Evolutionary conservation across 371 early-diverging fungal species (phyloP), one percentile per base, ranked within the genome.

Genomic region (Sporodiniella umbellata): DNA sequence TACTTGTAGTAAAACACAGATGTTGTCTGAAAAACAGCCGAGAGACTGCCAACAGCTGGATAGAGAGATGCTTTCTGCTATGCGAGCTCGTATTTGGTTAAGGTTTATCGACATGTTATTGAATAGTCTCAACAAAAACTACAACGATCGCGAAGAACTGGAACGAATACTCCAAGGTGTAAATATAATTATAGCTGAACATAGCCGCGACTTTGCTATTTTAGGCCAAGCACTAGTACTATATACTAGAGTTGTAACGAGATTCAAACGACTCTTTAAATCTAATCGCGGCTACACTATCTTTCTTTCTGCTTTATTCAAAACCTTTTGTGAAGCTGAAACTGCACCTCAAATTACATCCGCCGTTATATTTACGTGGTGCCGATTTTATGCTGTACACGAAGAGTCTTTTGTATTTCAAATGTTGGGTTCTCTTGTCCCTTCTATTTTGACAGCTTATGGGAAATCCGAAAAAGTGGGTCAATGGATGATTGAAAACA

Each of bases 371-470:
- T 80, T 74, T 50, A 70, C 77, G 0, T 81, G 80, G 69, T 74
- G 75, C 44, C 66, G 80, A n/a, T 84, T 86, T 18, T 84, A 79
- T 48, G 69, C 78, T 17, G 65, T 84, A 1, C 86, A 86, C 38
- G 79, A 81, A 59, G 86, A 86, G 44, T 62, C 86, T 0, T 86
- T 86, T 62, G 68, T 86, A 1, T 81, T 86, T 40, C 86, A 86
- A 54, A 78, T 89, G 69, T 49, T 86, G 18, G 86, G 86, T 4
- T 59, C 74, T 6, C 54, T 86, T 10, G 78, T 80, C 1, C 86
- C 86, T 2, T 22, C 74, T 14, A 80, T 82, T 30, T 70, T 86
- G 2, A 70, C 62, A 8, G 74, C 66, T 0, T 68, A 65, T 45
- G 15, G 19, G 1, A 61, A 65, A 26, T 78, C 78, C 0, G 43